A percentile compares a stretch with the other conserved stretches of the same genome.
Evolutionary conservation across 2,329 filamentous ascomycete genomes (phyloP).

Genomic region (Fusarium verrucosum): DNA sequence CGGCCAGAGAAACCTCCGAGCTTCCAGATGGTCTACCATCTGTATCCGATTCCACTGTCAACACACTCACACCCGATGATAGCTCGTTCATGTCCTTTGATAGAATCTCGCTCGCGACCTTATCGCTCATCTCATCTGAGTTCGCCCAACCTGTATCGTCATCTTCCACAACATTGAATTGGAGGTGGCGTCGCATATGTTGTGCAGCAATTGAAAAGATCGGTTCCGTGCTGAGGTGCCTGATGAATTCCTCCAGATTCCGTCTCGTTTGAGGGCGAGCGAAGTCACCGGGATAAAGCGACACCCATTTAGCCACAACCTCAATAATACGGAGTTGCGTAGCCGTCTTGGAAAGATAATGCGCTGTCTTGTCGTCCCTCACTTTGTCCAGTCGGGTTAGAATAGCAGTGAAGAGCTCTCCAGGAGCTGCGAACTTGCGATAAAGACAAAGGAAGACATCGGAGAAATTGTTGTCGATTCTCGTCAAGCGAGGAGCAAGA

Average conservation of each 20-base stretch:
- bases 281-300: slow-evolving; percentile 91
- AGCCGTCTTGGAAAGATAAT: slow-evolving; percentile 79
- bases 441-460: slow-evolving; percentile 93
- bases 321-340: slow-evolving; percentile 85
- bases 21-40: slow-evolving; percentile 57
- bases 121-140: slow-evolving; percentile 67
- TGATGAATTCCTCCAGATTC: slow-evolving; percentile 78
- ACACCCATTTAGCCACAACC: slow-evolving; percentile 88
- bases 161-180: slow-evolving; percentile 77
- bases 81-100: slow-evolving; percentile 54
- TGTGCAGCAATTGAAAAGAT: slow-evolving; percentile 86
- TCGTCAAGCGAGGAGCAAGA: slow-evolving; percentile 81
- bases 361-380: slow-evolving; percentile 71
- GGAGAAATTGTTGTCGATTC: slow-evolving; percentile 87
- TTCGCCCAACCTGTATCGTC: slow-evolving; percentile 95
- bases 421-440: slow-evolving; percentile 88
- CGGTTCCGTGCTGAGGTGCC: slow-evolving; percentile 76
- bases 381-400: slow-evolving; percentile 77
- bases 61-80: slow-evolving; percentile 55
- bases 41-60: slow-evolving; percentile 59
- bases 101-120: slow-evolving; percentile 48
- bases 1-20: slow-evolving; percentile 56
- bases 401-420: slow-evolving; percentile 79
- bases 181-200: slow-evolving; percentile 83
- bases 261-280: slow-evolving; percentile 78